Percentiles rank a stretch among this genome's conserved stretches.
Evolutionary conservation across 1,284 basidiomycete genomes (phyloP).

Genomic region (Ustilago hordei): DNA sequence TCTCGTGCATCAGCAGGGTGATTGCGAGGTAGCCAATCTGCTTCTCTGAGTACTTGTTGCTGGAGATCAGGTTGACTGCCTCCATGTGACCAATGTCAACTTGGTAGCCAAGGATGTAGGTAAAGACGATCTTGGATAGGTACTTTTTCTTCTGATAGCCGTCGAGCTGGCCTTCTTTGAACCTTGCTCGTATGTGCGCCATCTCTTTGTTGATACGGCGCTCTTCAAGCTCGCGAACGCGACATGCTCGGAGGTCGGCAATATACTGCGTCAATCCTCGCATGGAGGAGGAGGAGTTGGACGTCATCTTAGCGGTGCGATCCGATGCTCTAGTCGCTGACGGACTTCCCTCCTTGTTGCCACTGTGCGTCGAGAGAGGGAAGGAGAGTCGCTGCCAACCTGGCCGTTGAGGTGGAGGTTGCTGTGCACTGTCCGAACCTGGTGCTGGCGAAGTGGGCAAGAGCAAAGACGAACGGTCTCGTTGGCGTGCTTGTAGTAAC

Average conservation of each 20-base stretch:
- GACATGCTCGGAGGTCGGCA: slow-evolving; percentile 91
- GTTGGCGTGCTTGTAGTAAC: not conserved
- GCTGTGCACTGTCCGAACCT: not conserved
- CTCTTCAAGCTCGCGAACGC: slow-evolving; percentile 76
- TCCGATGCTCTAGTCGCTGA: not conserved
- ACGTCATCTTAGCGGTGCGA: slow-evolving; percentile 35
- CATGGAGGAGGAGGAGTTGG: slow-evolving; percentile 57
- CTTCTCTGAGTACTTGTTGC: slow-evolving; percentile 96
- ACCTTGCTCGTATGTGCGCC: slow-evolving; percentile 99
- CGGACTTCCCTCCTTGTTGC: not conserved
- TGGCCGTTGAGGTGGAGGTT: not conserved
- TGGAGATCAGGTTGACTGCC: slow-evolving; percentile 96
- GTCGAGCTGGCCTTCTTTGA: slow-evolving; percentile 97
- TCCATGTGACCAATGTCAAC: slow-evolving; percentile 99
- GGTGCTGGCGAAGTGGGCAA: not conserved
- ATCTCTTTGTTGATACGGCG: slow-evolving; percentile 99
- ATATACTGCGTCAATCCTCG: slow-evolving; percentile 80
- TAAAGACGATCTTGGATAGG: slow-evolving; percentile 92
- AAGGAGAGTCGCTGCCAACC: not conserved
- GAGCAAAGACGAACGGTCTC: not conserved
- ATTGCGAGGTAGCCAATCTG: slow-evolving; percentile 99
- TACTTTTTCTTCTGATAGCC: slow-evolving; percentile 99
- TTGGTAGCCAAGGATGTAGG: slow-evolving; percentile 98
- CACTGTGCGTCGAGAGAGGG: not conserved
- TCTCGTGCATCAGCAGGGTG: slow-evolving; percentile 97